Evolutionary conservation across 352 stramenopile genomes (phyloP).

Genomic region (Globisporangium polare): DNA sequence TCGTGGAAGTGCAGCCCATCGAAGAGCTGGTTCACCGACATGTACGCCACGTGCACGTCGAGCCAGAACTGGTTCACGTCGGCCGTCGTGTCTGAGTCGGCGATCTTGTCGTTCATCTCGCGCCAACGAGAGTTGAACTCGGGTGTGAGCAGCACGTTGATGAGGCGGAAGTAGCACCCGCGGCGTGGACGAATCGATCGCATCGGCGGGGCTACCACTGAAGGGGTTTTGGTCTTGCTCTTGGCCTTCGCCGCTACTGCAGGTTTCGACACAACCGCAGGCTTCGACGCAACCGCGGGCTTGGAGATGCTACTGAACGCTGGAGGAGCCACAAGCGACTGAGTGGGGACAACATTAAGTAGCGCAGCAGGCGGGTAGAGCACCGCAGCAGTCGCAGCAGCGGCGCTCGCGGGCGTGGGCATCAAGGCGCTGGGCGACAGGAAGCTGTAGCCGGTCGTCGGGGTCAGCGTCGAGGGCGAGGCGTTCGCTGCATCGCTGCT

Average conservation of each 20-base stretch:
- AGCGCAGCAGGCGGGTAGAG: background rate
- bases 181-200: conserved; percentile 30
- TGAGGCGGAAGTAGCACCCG: conserved; percentile 63
- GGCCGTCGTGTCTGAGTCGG: conserved; percentile 12
- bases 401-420: background rate
- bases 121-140: conserved; percentile 49
- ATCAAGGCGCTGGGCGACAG: background rate
- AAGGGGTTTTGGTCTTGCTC: background rate
- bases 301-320: background rate
- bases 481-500: background rate
- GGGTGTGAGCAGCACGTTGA: conserved; percentile 62
- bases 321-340: background rate
- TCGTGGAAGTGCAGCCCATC: conserved; percentile 63
- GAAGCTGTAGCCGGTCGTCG: background rate
- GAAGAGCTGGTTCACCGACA: conserved; percentile 38
- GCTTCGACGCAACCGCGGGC: background rate
- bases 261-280: no score
- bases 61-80: conserved; percentile 50
- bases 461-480: background rate
- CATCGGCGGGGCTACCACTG: background rate
- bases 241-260: background rate
- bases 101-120: conserved; percentile 29
- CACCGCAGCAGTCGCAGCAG: background rate
- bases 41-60: conserved; percentile 55
- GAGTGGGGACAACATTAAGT: background rate